Conservation (phyloP, 805 yeast genomes). For the Lipomyces chichibuensis region DNA sequence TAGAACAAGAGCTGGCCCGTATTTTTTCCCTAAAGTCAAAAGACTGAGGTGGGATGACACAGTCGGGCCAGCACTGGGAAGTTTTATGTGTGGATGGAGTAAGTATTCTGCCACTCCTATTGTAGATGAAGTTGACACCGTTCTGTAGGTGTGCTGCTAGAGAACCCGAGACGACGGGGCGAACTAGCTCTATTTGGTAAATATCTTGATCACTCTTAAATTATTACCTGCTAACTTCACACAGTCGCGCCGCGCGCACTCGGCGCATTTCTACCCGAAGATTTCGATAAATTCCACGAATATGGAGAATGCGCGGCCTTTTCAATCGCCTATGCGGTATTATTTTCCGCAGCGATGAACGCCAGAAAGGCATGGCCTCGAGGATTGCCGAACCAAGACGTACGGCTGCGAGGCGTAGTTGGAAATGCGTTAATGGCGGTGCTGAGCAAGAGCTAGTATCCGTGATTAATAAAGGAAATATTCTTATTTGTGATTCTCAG, state of each 20-base stretch:
- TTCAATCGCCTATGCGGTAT: slow-evolving; percentile 17
- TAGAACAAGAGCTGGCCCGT: slow-evolving; percentile 49
- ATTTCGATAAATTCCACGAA: slow-evolving; percentile 14
- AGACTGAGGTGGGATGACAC: slow-evolving; percentile 47
- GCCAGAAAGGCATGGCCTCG: not conserved
- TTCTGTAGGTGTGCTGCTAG: slow-evolving; percentile 37
- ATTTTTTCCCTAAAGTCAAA: slow-evolving; percentile 47
- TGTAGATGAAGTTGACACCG: not conserved
- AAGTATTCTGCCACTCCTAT: slow-evolving; percentile 39
- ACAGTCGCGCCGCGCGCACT: slow-evolving; percentile 25
- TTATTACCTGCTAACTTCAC: not conserved
- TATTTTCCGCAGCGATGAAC: slow-evolving; percentile 13
- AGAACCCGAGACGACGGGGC: slow-evolving; percentile 49
- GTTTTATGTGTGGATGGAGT: slow-evolving; percentile 50
- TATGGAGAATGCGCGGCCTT: slow-evolving; percentile 18
- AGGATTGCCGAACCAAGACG: not conserved
- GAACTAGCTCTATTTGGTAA: slow-evolving; percentile 52
- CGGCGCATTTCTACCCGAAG: slow-evolving; percentile 22
- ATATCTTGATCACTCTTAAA: not conserved
- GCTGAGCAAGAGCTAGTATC: not conserved
- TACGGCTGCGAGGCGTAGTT: slow-evolving; percentile 17
- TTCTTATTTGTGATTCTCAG: too few species aligned
- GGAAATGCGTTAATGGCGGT: slow-evolving; percentile 23
- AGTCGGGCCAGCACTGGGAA: slow-evolving; percentile 49
- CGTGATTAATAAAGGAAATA: not conserved